Evolutionary conservation across 139 green algal genomes (phyloP), one percentile per base, ranked within the genome.

Genomic region (Haematococcus lacustris): DNA sequence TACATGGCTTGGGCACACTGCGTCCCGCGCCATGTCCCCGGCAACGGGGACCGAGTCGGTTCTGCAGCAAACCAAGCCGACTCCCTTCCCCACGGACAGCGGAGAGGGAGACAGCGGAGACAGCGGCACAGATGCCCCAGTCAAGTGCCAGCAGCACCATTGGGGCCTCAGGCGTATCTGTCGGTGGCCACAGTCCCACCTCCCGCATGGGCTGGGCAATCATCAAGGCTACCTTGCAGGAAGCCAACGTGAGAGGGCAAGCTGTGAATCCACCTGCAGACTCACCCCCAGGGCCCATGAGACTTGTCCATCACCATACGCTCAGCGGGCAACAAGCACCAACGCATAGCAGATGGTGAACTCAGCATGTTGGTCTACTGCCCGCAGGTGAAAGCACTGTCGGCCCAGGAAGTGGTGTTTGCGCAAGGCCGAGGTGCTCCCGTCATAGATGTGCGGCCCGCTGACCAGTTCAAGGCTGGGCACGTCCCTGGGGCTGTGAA

Each of bases 401-500:
- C 7, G 2, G 63, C 63, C 2, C 63, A 69, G 63, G 63, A 69
- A 26, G 63, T 69, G 35, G 37, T 7, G 2, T 69, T 69, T 69
- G 63, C 63, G 13, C 4, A 32, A 13, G 63, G 51, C 37, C 63
- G 63, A n/a, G 63, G 63, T 21, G 63, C 51, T 35, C 63, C 63
- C 5, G 30, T 69, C 30, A 69, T 69, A 4, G 63, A 69, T 51
- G 38, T 69, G 37, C 35, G 63, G 37, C 63, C 63, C 50, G 63
- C 34, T 5, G 63, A 50, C 35, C 21, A 23, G 25, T 69, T 37
- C 32, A 23, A 17, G 25, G 73, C 80, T 63, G 81, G 81, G 13
- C 82, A 83, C 53, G 66, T 90, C 1, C 78, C 82, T 2, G 85
- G 72, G 3, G 66, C 75, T 0, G 3, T 75, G 6, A 86, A 80